Base-by-base conservation (phyloP, 1,284 basidiomycete species). In the Veloboletus limbatus region DNA sequence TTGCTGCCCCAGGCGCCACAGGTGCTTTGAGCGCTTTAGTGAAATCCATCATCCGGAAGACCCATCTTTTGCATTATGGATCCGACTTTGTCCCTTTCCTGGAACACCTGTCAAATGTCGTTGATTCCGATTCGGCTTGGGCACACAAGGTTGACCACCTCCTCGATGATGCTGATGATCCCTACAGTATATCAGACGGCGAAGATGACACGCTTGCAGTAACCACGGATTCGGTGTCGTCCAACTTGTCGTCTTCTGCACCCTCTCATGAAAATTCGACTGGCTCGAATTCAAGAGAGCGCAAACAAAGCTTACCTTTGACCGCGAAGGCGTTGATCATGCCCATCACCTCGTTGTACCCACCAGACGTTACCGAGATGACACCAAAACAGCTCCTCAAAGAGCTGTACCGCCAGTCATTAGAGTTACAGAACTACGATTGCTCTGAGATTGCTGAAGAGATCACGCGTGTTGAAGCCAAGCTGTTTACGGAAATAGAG, bases 61-160 rank as follows among this genome's bases (percentile, higher is more conserved):
- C 84, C 0, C 83, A 89, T 57, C 77, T 89, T 17, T 73, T 90
- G 21, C 85, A 89, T 60, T 91, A 91, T 53, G 88, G 85, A 30
- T 82, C 85, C 13, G 85, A 88, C 54, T 79, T 90, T 56, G 73
- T 88, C 13, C 85, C 85, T 2, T 90, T 90, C 61, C 68, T 87
- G 21, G 87, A 88, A 55, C 69, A 75, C 38, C 69, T 87, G 10
- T 75, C 82, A 6, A 73, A 63, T 16, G 67, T 86, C 24, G 66
- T 70, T 18, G 88, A 91, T 59, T 73, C 75, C 43, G 86, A 90
- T 56, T 70, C 73, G 16, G 66, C 75, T 7, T 91, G 88, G 88
- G 82, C 85, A 14, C 59, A 83, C 52, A 83, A 82, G 57, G 69
- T 73, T 4, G 79, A 86, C 22, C 73, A 77, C 42, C 56, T 69